Base-by-base conservation (phyloP, 176 grass and related monocot species). In the Zea luxurians region DNA sequence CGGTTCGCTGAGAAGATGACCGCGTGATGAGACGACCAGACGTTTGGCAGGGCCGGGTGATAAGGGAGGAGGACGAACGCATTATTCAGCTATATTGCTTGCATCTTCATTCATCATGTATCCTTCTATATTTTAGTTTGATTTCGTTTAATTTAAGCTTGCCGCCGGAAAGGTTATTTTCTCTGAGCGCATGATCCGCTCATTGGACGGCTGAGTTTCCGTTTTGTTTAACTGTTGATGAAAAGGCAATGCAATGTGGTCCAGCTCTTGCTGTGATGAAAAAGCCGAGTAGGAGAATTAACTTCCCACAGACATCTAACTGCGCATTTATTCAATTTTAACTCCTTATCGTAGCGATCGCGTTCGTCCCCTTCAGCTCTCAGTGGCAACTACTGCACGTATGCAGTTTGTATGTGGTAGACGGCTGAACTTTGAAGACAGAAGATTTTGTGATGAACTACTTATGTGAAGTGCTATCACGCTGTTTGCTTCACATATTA, bases 201-300 rank as follows among this genome's bases (percentile, higher is more conserved):
- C 4, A 11, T 45, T 20, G 40, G 17, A 16, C 17, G 12, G 11
- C 0, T 68, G 41, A 27, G 16, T 6, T 45, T 44, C 15, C 18
- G 16, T 11, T 9, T 5, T 20, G 41, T 68, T 68, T 45, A n/a
- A 45, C 65, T 45, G 65, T 68, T 68, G 8, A 8, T 45, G 17
- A n/a, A 67, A 68, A 45, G 65, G 65, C 41, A 3, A 68, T 0
- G 4, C 41, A 68, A 10, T 69, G 42, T 46, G 42, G 42, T 4
- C 43, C 43, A 47, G 66, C n/a, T 69, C 43, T 69, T 47, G 10
- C 43, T 47, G 43, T 69, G n/a, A 69, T 27, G n/a, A 69, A 46
- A 47, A 69, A 47, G n/a, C 46, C 4, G 66, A 7, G 66, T 2
- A 13, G 10, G 3, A 21, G 66, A 69, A 69, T 27, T 69, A 69